Evolutionary conservation across 2,329 filamentous ascomycete genomes (phyloP), one percentile per base, ranked within the genome.

Genomic region (Aureobasidium sp.): DNA sequence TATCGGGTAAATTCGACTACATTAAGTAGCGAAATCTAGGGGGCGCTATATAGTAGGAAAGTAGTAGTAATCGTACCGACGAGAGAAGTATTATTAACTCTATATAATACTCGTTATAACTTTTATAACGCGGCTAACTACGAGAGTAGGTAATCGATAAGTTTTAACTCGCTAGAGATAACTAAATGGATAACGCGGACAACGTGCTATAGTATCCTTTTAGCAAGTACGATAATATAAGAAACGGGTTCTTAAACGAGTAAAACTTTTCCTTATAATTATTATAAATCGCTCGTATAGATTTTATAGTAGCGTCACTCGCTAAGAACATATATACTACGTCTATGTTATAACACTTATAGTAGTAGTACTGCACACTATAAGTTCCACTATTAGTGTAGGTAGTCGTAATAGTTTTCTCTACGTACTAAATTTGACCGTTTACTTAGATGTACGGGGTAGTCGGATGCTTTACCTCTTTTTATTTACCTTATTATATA

Each of bases 21-120:
- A 83, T 96, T 69, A 81, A 78, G 69, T 71, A 81, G 21, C 76
- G 80, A 45, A 78, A 82, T 0, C 80, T 96, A 0, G 92, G 91
- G 1, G 93, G 93, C 21, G 90, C 82, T 19, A 96, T 96, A 91
- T 96, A 90, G 90, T 95, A 89, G 89, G 92, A 96, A 76, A 89
- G 84, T 67, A 93, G 87, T 68, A 86, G 83, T 0, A 93, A 96
- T 71, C 86, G 85, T 69, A 70, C 74, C 3, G 85, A 84, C 0
- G 73, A 72, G 10, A 76, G 79, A 0, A 93, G 88, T 67, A 71
- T 96, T 69, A 90, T 79, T 57, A 66, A 68, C 33, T 70, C 72
- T 37, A 73, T 74, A 63, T n/a, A n/a, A n/a, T n/a, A n/a, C n/a
- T n/a, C n/a, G n/a, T n/a, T n/a, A n/a, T n/a, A n/a, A n/a, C n/a